Conservation (phyloP, 2,329 filamentous ascomycete species). For the Aspergillus oerlinghausenensis region DNA sequence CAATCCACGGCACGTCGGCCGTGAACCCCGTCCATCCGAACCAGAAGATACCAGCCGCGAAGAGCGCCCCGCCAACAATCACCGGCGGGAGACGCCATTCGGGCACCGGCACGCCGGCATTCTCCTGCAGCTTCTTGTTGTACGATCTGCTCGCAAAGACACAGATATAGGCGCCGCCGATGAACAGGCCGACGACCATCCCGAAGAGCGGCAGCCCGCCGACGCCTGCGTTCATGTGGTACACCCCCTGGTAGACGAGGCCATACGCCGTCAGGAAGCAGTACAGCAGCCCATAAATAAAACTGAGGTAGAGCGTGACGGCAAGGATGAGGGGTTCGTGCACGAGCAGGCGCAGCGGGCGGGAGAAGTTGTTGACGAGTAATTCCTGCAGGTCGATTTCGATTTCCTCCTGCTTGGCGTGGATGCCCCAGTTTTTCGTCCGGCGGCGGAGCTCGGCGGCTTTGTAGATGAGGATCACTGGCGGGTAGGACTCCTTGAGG, state of each 20-base stretch:
- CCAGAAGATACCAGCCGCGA: constrained; percentile 66
- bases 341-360: constrained; percentile 38
- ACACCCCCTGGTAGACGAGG: constrained; percentile 46
- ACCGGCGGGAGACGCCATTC: constrained; percentile 55
- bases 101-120: constrained; percentile 55
- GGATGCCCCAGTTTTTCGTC: constrained; percentile 57
- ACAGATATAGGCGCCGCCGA: constrained; percentile 59
- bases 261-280: constrained; percentile 36
- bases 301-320: constrained; percentile 37
- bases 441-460: constrained; percentile 47
- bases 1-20: constrained; percentile 37
- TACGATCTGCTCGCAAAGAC: constrained; percentile 64
- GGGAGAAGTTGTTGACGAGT: constrained; percentile 44
- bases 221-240: constrained; percentile 65
- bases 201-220: constrained; percentile 79
- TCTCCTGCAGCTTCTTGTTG: constrained; percentile 62
- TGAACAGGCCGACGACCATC: constrained; percentile 68
- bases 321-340: constrained; percentile 41
- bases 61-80: constrained; percentile 49
- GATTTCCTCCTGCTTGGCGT: constrained; percentile 50
- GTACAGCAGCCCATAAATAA: constrained; percentile 34
- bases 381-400: constrained; percentile 46
- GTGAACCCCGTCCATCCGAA: constrained; percentile 67
- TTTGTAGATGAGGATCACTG: constrained; percentile 49
- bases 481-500: constrained; percentile 52